A percentile compares a stretch with the other conserved stretches of the same genome.
These are phyloP conservation scores for Xylariaceae sp. DNA, from an alignment of 2,329 filamentous ascomycete species.

Conservation along the genomic window DNA sequence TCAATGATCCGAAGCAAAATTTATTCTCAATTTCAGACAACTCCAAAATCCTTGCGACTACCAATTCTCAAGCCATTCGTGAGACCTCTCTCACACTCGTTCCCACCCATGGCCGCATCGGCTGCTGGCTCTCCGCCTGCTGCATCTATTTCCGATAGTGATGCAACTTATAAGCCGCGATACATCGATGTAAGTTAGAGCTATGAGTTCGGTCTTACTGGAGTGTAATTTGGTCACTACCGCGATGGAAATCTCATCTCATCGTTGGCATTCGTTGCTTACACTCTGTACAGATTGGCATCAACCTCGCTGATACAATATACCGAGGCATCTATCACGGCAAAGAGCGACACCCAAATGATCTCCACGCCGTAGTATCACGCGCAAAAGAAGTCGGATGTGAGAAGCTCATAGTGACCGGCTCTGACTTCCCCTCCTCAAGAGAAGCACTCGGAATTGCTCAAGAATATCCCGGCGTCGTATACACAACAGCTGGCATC, in stretches of 20 bases:
- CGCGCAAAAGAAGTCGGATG: conserved; percentile 77
- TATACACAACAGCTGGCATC: conserved; percentile 89
- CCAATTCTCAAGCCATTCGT: conserved; percentile 1
- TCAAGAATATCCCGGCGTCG: conserved; percentile 67
- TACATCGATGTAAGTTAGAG: conserved; percentile 58
- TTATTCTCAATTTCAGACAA: conserved; percentile 9
- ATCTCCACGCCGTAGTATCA: conserved; percentile 72
- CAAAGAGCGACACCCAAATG: conserved; percentile 68
- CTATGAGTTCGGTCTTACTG: neutral
- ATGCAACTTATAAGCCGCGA: conserved; percentile 41
- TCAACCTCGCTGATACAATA: conserved; percentile 92
- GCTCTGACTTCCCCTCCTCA: conserved; percentile 79
- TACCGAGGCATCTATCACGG: conserved; percentile 83
- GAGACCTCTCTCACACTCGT: conserved; percentile 15
- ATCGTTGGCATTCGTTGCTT: conserved; percentile 2
- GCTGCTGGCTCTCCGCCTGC: conserved; percentile 18
- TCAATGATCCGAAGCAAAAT: conserved; percentile 15
- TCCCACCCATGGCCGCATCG: conserved; percentile 25
- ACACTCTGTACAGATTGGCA: conserved; percentile 62
- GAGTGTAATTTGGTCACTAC: no score
- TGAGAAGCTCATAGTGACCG: conserved; percentile 86
- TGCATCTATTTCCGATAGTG: conserved; percentile 6
- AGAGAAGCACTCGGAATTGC: conserved; percentile 70
- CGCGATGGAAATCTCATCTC: neutral
- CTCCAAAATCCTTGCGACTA: conserved; percentile 3